Evolutionary conservation across 495 filamentous ascomycete species (phyloP).

Genomic region (Rostrohypoxylon terebratum): DNA sequence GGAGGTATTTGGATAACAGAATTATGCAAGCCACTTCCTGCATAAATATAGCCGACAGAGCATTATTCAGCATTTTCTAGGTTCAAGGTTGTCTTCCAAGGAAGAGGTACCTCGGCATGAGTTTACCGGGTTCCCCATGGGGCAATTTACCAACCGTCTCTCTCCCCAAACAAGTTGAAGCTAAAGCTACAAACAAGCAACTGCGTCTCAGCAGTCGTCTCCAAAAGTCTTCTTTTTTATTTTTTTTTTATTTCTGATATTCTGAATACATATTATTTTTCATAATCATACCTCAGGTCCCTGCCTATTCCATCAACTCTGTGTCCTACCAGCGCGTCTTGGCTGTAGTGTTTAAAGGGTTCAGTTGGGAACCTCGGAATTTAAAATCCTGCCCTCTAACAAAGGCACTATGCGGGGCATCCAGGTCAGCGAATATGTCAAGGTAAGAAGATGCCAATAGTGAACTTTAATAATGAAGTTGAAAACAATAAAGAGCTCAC

Average conservation of each 20-base stretch:
- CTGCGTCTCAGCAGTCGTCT: neutral
- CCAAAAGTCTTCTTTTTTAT: neutral
- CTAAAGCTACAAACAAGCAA: neutral
- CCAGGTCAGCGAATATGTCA: constrained; percentile 84
- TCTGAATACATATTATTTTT: neutral
- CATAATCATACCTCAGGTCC: neutral
- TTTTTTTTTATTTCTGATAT: neutral
- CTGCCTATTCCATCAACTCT: neutral
- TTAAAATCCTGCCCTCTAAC: neutral
- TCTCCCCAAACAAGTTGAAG: neutral
- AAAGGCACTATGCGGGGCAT: constrained; percentile 78
- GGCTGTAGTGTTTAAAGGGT: neutral
- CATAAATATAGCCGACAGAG: neutral
- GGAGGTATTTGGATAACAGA: neutral
- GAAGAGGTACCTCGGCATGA: constrained; percentile 25
- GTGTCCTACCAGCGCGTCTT: neutral
- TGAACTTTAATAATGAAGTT: neutral
- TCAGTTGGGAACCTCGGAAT: neutral
- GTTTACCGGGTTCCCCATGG: constrained; percentile 28
- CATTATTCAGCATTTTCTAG: neutral
- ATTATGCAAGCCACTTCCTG: constrained; percentile 1
- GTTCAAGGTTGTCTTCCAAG: neutral
- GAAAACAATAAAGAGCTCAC: neutral
- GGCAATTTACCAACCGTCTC: constrained; percentile 13
- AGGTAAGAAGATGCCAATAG: constrained; percentile 60